phyloP scores from a whole-genome alignment of 352 stramenopile genomes.

The Globisporangium recalcitrans region DNA sequence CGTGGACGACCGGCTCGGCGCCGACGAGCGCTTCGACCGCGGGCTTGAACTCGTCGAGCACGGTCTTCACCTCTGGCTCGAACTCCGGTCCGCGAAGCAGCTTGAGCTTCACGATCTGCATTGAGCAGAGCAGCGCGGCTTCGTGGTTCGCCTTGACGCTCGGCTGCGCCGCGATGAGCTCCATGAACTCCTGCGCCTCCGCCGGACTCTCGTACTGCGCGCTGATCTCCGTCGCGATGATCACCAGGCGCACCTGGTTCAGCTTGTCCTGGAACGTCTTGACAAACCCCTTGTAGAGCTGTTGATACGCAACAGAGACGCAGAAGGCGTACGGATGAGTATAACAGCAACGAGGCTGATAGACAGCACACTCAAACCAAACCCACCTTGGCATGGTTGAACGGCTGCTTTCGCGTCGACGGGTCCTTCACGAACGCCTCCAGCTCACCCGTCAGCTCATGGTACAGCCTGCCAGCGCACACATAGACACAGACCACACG shows the following conservation, averaged over 20 bases:
- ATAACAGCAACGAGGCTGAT: not conserved
- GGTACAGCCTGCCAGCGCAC: constrained; percentile 87
- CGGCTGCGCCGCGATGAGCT: constrained; percentile 50
- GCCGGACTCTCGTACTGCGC: constrained; percentile 54
- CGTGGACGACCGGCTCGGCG: constrained; percentile 90
- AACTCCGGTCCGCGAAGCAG: constrained; percentile 55
- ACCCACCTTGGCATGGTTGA: constrained; percentile 41
- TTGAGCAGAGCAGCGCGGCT: constrained; percentile 64
- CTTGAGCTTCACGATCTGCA: constrained; percentile 75
- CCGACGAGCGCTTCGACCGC: constrained; percentile 78
- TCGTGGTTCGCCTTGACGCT: constrained; percentile 62
- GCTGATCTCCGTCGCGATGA: constrained; percentile 90
- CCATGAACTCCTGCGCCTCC: constrained; percentile 69
- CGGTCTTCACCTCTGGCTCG: constrained; percentile 54
- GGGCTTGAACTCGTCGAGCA: constrained; percentile 67
- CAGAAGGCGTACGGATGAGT: not conserved
- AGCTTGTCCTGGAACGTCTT: constrained; percentile 93
- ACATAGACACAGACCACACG: constrained; percentile 4
- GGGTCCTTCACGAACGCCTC: constrained; percentile 90
- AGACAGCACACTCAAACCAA: not conserved
- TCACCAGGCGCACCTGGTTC: constrained; percentile 92
- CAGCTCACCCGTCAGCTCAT: constrained; percentile 94
- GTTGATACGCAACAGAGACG: not conserved
- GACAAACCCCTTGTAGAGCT: constrained; percentile 94
- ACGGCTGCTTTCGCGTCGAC: constrained; percentile 47